Conservation (phyloP, 768 basidiomycete species). For the Naganishia onofrii region DNA sequence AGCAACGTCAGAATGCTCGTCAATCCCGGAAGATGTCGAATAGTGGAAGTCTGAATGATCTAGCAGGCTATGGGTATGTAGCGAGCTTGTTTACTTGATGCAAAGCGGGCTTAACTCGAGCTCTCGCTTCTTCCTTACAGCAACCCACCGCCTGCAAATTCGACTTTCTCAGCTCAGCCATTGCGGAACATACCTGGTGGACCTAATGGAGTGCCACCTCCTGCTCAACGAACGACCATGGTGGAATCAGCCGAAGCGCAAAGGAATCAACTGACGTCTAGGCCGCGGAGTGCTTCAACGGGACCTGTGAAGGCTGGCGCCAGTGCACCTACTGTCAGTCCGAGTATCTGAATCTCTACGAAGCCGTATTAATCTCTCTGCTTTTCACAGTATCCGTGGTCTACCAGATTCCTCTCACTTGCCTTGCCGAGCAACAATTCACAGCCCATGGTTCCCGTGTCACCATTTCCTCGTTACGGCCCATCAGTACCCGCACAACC, state of each 20-base stretch:
- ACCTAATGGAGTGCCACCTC: constrained; percentile 13
- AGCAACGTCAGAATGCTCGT: not conserved
- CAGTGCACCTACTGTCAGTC: constrained; percentile 10
- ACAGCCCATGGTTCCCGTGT: constrained; percentile 7
- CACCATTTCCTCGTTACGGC: constrained; percentile 30
- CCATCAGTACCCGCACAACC: constrained; percentile 29
- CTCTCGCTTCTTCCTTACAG: not conserved
- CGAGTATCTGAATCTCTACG: too few species aligned
- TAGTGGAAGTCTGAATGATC: constrained; percentile 12
- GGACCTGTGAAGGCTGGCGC: not conserved
- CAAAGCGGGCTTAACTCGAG: not conserved
- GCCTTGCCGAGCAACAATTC: constrained; percentile 3
- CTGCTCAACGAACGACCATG: constrained; percentile 6
- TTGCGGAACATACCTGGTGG: constrained; percentile 9
- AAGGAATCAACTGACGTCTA: not conserved
- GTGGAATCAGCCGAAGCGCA: not conserved
- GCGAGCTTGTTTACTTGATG: not conserved
- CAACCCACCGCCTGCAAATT: not conserved
- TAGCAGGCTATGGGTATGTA: not conserved
- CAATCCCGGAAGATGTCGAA: constrained; percentile 2
- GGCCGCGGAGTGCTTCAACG: constrained; percentile 11
- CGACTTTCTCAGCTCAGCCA: not conserved
- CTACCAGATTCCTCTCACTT: constrained; percentile 18
- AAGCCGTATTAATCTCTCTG: not conserved
- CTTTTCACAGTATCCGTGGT: constrained; percentile 31